Evolutionary conservation across 805 yeast genomes (phyloP), one percentile per base, ranked within the genome.

Genomic region (Candida maesae): DNA sequence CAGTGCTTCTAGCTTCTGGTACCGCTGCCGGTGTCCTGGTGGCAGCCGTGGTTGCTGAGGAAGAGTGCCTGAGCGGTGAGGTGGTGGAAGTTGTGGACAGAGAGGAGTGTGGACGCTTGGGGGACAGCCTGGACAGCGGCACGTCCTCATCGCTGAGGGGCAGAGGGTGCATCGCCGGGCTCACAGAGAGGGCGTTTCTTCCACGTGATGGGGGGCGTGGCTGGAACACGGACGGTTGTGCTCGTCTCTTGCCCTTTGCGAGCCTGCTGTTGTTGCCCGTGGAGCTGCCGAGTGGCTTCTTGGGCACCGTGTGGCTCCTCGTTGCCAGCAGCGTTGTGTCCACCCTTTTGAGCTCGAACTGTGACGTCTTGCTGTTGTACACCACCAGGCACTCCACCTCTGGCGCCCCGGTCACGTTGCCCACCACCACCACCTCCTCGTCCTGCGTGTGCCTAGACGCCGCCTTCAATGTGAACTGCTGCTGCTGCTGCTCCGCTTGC

Each of bases 211-310:
- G n/a, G n/a, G n/a, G n/a, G n/a, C n/a, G n/a, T 13, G 59, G 56
- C 19, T 52, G 56, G 35, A 50, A 52, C n/a, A 56, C 47, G 8
- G 58, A 50, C 1, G 57, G 46, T 12, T 54, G 56, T 19, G 43
- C 45, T 12, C 49, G 41, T n/a, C 34, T 39, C 41, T 41, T 38
- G 28, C 20, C 36, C 6, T 13, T 18, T 21, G 33, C 17, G 12
- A 17, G 12, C n/a, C 28, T 9, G 30, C 16, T 16, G 35, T 14
- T 13, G 16, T 16, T 23, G 25, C 18, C 24, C 5, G 17, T 36
- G n/a, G n/a, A n/a, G n/a, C n/a, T n/a, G n/a, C n/a, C n/a, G n/a
- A n/a, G n/a, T n/a, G 12, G 13, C 35, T 33, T 33, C 35, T 32
- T 32, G 11, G 31, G 17, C 6, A 20, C 26, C n/a, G 23, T 14